phyloP scores from a whole-genome alignment of 768 basidiomycete species.

The Calocera cornea region DNA sequence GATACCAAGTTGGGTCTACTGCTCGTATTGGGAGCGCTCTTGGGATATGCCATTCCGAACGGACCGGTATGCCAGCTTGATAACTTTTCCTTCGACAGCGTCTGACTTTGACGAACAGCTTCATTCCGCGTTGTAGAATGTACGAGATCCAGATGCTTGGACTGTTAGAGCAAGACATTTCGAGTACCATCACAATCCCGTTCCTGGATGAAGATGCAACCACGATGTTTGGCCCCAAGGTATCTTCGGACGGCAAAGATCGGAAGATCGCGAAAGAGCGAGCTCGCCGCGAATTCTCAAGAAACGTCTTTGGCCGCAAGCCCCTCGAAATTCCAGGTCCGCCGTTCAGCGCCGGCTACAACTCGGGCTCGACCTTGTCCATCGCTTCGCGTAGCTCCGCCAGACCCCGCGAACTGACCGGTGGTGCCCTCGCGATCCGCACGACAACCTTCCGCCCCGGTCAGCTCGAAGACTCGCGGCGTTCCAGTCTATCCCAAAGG shows the following conservation, averaged over 20 bases:
- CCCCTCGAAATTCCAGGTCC: neutral
- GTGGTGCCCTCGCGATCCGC: neutral
- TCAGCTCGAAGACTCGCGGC: neutral
- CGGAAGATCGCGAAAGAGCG: neutral
- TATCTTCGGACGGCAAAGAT: neutral
- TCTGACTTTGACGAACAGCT: conserved; percentile 35
- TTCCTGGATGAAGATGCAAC: conserved; percentile 38
- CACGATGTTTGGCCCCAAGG: neutral
- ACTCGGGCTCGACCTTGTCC: neutral
- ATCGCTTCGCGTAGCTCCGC: neutral
- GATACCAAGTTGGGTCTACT: conserved; percentile 42
- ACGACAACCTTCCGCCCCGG: neutral
- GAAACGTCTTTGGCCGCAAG: neutral
- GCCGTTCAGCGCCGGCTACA: neutral
- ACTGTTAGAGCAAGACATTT: conserved; percentile 77
- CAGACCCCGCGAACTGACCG: neutral
- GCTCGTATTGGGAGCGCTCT: conserved; percentile 77
- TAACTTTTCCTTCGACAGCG: neutral
- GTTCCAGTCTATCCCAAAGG: neutral
- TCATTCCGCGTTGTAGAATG: conserved; percentile 91
- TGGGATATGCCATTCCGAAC: conserved; percentile 69
- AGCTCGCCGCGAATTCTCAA: neutral
- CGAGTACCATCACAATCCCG: conserved; percentile 79
- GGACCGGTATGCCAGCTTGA: conserved; percentile 44
- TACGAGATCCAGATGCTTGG: conserved; percentile 94